Conservation (phyloP, 768 basidiomycete species). For the Coprinopsis sp. region DNA sequence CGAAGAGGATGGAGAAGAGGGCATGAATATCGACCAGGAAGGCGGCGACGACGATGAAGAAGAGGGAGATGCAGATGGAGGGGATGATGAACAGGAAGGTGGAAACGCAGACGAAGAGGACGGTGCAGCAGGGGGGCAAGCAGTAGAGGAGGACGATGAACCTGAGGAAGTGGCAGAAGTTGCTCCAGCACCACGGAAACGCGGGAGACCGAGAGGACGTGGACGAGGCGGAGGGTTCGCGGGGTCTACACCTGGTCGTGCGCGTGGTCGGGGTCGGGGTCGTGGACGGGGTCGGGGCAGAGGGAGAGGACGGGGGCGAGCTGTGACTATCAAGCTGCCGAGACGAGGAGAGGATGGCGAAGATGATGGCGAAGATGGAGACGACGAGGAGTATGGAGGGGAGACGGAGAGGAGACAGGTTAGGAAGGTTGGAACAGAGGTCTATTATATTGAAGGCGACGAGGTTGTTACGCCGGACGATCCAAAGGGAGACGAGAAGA, state of each 20-base stretch:
- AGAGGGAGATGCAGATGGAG: constrained; percentile 24
- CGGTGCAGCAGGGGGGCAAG: neutral
- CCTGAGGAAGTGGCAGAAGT: constrained; percentile 19
- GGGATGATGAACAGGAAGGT: constrained; percentile 15
- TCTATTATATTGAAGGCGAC: constrained; percentile 80
- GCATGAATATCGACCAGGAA: no score
- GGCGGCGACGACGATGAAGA: constrained; percentile 28
- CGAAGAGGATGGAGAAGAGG: constrained; percentile 25
- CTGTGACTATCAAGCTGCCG: constrained; percentile 28
- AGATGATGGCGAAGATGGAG: constrained; percentile 34
- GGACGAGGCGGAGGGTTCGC: constrained; percentile 23
- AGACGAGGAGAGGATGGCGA: constrained; percentile 34
- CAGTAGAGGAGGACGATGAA: constrained; percentile 28
- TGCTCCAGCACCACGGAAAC: constrained; percentile 23
- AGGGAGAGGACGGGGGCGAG: constrained; percentile 16
- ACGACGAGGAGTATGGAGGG: constrained; percentile 41
- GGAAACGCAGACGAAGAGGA: constrained; percentile 33
- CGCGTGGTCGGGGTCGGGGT: constrained; percentile 31
- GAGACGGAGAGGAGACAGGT: constrained; percentile 78
- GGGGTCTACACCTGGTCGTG: constrained; percentile 20
- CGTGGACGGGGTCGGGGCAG: constrained; percentile 24
- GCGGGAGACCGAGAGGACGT: constrained; percentile 29
- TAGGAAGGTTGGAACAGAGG: constrained; percentile 66
- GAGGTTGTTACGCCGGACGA: constrained; percentile 84
- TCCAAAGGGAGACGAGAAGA: constrained; percentile 85